phyloP scores from a whole-genome alignment of 192 early-diverging fungal species.

The Gryganskiella cystojenkinii region DNA sequence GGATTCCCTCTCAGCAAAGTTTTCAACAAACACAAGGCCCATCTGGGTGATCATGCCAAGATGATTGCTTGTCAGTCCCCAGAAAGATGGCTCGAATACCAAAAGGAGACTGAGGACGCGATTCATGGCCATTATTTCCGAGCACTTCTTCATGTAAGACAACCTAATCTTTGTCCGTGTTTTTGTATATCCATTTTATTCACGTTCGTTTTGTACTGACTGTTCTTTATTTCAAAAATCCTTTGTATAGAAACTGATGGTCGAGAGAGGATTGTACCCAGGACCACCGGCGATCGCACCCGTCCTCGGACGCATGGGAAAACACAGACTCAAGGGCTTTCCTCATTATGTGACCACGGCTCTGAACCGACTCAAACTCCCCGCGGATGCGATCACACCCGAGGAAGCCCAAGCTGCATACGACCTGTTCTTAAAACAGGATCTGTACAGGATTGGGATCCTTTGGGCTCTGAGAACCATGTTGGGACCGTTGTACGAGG shows the following conservation, averaged over 20 bases:
- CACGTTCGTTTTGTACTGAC: no score
- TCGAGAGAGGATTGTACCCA: slow-evolving; percentile 59
- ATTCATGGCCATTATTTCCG: slow-evolving; percentile 81
- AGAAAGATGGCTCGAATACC: slow-evolving; percentile 74
- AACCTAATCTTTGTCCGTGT: not conserved
- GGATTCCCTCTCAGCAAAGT: slow-evolving; percentile 57
- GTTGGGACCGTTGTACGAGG: slow-evolving; percentile 79
- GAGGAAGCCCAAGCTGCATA: slow-evolving; percentile 57
- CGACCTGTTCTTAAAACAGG: slow-evolving; percentile 34
- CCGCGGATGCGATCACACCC: slow-evolving; percentile 41
- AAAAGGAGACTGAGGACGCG: slow-evolving; percentile 62
- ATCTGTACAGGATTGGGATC: slow-evolving; percentile 68
- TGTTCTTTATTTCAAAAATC: no score
- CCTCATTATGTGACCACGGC: slow-evolving; percentile 68
- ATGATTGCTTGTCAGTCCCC: slow-evolving; percentile 87
- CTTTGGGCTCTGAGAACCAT: slow-evolving; percentile 87
- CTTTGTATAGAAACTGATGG: slow-evolving; percentile 63
- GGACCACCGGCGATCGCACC: slow-evolving; percentile 55
- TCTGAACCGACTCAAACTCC: slow-evolving; percentile 62
- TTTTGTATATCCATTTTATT: not conserved
- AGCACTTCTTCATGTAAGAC: slow-evolving; percentile 74
- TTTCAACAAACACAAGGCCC: slow-evolving; percentile 32
- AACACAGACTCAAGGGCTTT: slow-evolving; percentile 63
- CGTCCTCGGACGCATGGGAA: slow-evolving; percentile 68
- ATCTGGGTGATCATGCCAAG: slow-evolving; percentile 69